Percentiles rank a stretch among this genome's conserved stretches.
phyloP scores from a whole-genome alignment of 805 yeast species.

The Candida easanensis region DNA sequence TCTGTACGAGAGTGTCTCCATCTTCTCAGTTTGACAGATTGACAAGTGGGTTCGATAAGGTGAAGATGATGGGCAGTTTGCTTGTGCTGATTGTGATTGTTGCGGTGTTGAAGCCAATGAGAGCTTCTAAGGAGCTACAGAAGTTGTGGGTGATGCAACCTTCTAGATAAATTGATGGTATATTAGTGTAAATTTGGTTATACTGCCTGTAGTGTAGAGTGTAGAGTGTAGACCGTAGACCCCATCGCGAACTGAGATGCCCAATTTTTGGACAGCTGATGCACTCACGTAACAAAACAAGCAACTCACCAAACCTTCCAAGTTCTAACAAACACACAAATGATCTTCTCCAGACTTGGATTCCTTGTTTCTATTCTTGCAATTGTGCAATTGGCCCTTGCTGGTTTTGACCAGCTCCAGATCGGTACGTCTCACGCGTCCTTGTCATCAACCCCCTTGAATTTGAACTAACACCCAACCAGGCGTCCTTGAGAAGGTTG shows the following conservation, averaged over 20 bases:
- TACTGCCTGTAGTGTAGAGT: too few relatives aligned
- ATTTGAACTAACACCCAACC: neutral
- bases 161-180: conserved; percentile 4
- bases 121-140: conserved; percentile 49
- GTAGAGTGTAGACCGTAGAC: too few relatives aligned
- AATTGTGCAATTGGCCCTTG: neutral
- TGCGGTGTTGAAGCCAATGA: conserved; percentile 54
- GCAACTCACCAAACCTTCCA: too few relatives aligned
- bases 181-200: too few relatives aligned
- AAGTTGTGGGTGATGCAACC: conserved; percentile 18
- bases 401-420: conserved; percentile 10
- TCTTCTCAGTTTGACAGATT: conserved; percentile 81
- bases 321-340: too few relatives aligned
- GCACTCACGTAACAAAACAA: too few relatives aligned
- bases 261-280: too few relatives aligned
- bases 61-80: conserved; percentile 60
- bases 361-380: neutral
- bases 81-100: conserved; percentile 45
- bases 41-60: conserved; percentile 62
- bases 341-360: neutral
- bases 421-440: conserved; percentile 9
- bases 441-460: neutral
- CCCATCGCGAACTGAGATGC: too few relatives aligned
- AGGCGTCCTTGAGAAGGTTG: conserved; percentile 47
- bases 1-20: conserved; percentile 76